A percentile compares a stretch with the other conserved stretches of the same genome.
These are phyloP conservation scores for Myxozyma neotropica DNA, from an alignment of 805 yeast species.

Conservation along the genomic window DNA sequence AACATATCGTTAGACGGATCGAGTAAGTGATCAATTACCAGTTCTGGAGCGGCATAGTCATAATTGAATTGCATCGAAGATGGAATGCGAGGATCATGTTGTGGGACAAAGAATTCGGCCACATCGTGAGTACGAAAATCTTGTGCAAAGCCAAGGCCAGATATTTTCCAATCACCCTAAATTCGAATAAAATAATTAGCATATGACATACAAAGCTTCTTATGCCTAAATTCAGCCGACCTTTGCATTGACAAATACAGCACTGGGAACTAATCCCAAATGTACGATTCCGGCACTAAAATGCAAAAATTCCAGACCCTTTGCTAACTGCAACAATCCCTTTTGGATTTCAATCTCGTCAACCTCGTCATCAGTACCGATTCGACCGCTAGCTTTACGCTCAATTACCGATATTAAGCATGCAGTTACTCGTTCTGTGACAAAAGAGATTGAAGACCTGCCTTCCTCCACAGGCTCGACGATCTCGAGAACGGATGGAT, in stretches of 20 bases:
- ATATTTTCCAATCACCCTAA: constrained; percentile 91
- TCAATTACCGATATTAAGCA: constrained; percentile 53
- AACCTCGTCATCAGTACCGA: constrained; percentile 49
- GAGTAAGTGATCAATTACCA: constrained; percentile 64
- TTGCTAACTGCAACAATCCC: constrained; percentile 76
- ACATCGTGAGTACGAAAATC: constrained; percentile 45
- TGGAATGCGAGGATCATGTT: constrained; percentile 76
- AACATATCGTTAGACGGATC: constrained; percentile 77
- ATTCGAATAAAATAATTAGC: neutral
- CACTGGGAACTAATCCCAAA: constrained; percentile 73
- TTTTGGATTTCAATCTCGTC: constrained; percentile 62
- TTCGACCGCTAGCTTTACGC: constrained; percentile 36
- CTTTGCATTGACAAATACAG: constrained; percentile 69
- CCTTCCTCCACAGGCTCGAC: constrained; percentile 91
- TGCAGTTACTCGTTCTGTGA: constrained; percentile 73
- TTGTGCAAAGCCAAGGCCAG: constrained; percentile 69
- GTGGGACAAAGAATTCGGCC: constrained; percentile 66
- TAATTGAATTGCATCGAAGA: constrained; percentile 66
- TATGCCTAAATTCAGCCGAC: constrained; percentile 7
- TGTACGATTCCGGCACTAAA: constrained; percentile 74
- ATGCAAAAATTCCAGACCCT: constrained; percentile 82
- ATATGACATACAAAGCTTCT: neutral
- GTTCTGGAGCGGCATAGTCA: constrained; percentile 82
- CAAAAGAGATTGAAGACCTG: constrained; percentile 74
- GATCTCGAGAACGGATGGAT: constrained; percentile 81